phyloP scores from a whole-genome alignment of 495 filamentous ascomycete genomes.

The Neurospora tetraspora region DNA sequence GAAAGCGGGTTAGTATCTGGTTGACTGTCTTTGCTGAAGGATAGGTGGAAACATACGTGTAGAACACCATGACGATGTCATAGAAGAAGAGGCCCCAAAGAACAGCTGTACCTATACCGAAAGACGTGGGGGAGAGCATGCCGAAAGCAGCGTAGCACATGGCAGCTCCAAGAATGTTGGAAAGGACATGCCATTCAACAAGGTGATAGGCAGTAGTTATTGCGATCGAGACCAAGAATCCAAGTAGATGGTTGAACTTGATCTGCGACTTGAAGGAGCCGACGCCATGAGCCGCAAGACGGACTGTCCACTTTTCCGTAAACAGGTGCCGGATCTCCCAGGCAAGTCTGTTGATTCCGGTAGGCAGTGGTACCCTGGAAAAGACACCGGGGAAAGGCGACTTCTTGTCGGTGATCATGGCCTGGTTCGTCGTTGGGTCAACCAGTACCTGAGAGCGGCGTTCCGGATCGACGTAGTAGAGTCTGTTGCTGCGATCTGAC shows the following conservation, averaged over 20 bases:
- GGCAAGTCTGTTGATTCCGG: slow-evolving; percentile 11
- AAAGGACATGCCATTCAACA: slow-evolving; percentile 60
- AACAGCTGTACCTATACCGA: slow-evolving; percentile 69
- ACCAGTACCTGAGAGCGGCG: slow-evolving; percentile 16
- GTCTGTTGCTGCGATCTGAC: slow-evolving; percentile 29
- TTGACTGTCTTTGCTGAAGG: not conserved
- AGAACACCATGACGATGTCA: slow-evolving; percentile 96
- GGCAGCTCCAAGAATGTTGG: slow-evolving; percentile 77
- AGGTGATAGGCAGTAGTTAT: slow-evolving; percentile 60
- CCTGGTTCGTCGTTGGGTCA: slow-evolving; percentile 5
- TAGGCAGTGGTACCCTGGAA: slow-evolving; percentile 20
- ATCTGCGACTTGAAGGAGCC: slow-evolving; percentile 24
- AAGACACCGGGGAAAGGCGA: slow-evolving; percentile 36
- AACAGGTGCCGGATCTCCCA: slow-evolving; percentile 39
- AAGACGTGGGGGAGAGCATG: slow-evolving; percentile 84
- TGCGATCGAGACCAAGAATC: slow-evolving; percentile 46
- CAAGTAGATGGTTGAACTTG: slow-evolving; percentile 39
- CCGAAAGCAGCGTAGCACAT: slow-evolving; percentile 77
- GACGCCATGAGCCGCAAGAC: slow-evolving; percentile 29
- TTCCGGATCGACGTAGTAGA: slow-evolving; percentile 36
- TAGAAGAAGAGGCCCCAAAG: slow-evolving; percentile 79
- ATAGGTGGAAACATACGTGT: slow-evolving; percentile 47
- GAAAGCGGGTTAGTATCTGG: slow-evolving; percentile 6
- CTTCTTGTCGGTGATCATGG: slow-evolving; percentile 17
- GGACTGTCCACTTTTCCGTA: slow-evolving; percentile 38